phyloP scores from a whole-genome alignment of 2,329 filamentous ascomycete genomes.

The Fusarium hainanense region DNA sequence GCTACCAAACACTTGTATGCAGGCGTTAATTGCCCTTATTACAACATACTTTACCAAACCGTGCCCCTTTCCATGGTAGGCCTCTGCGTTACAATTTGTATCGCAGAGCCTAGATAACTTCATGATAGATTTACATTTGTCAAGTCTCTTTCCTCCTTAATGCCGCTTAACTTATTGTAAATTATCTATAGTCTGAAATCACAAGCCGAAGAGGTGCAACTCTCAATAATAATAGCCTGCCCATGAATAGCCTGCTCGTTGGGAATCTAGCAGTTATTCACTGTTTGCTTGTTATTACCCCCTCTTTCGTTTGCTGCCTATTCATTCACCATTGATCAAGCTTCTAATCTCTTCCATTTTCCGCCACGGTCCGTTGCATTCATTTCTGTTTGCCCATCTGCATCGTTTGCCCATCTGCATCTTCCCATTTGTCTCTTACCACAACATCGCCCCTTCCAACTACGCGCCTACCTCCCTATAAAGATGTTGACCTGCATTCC shows the following conservation, averaged over 20 bases:
- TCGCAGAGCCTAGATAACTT: too few species aligned
- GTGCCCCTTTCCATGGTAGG: neutral
- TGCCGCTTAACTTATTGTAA: too few species aligned
- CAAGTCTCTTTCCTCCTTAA: neutral
- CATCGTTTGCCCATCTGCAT: neutral
- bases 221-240: too few species aligned
- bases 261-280: neutral
- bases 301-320: neutral
- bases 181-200: too few species aligned
- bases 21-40: neutral
- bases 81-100: too few species aligned
- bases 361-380: neutral
- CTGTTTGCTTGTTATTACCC: neutral
- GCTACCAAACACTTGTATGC: neutral
- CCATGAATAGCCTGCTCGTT: neutral
- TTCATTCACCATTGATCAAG: neutral
- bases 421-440: neutral
- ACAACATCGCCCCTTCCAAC: neutral
- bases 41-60: neutral
- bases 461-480: constrained; percentile 1
- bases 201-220: too few species aligned
- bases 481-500: constrained; percentile 33
- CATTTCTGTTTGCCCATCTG: neutral
- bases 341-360: neutral
- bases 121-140: too few species aligned